Base-by-base conservation (phyloP, 768 basidiomycete genomes). In the Trametes cingulata region DNA sequence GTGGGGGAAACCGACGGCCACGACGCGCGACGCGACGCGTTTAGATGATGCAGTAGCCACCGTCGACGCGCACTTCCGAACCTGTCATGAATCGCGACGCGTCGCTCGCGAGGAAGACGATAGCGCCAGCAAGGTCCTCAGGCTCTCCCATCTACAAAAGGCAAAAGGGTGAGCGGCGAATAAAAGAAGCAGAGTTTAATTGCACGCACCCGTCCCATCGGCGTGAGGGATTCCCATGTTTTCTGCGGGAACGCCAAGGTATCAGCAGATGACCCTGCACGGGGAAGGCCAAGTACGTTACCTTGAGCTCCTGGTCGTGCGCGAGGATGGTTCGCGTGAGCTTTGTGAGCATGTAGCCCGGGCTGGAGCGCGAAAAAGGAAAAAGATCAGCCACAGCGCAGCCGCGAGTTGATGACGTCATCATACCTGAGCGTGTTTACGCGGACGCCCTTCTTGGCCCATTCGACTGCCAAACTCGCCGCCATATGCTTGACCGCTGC, bases 281-380 rank as follows among this genome's bases (percentile, higher is more conserved):
- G 29, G 48, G 17, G 49, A 36, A 42, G 35, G 12, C 43, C 40
- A 47, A 37, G 33, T n/a, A 55, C 69, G 74, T 59, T 59, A 89
- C 91, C 82, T 89, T 88, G 37, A 96, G 80, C 63, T 88, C 90
- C 8, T 76, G 76, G 67, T 96, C 82, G 60, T 84, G 81, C 56
- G 87, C 84, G 46, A 97, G 74, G 67, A 98, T 88, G 14, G 88
- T 87, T 70, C 81, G 87, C 2, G 94, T 96, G 58, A 98, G 79
- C 74, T 91, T 88, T 7, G 95, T 97, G 59, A 93, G 75, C 87
- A 96, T 96, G 78, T 98, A 98, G 9, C 96, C 95, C 20, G 94
- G 93, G 67, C 91, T 93, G 63, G 41, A 19, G 56, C 47, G 49
- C 39, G 48, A 14, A 60, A 42, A 46, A 66, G 27, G 22, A 17